Evolutionary conservation across 331 rosid genomes (phyloP).

Genomic region (Malus hybrid): DNA sequence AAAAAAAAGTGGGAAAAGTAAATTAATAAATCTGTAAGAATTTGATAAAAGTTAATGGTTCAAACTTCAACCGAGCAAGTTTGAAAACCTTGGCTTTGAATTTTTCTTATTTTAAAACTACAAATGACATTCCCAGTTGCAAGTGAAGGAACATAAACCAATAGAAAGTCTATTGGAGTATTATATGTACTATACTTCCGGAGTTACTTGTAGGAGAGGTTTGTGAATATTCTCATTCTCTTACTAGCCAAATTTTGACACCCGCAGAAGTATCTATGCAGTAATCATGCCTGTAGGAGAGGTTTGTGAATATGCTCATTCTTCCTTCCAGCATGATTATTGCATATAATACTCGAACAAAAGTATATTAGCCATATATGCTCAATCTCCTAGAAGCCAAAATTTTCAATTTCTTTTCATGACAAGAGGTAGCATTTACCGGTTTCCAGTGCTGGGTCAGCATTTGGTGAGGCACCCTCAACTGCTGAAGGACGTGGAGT

Average conservation of each 20-base stretch:
- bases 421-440: conserved; percentile 18
- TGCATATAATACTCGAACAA: no score
- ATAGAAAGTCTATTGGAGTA: background rate
- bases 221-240: no score
- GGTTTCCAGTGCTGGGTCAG: conserved; percentile 30
- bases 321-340: no score
- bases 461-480: conserved; percentile 25
- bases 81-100: background rate
- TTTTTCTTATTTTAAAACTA: background rate
- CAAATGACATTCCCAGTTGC: background rate
- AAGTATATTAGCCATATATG: no score
- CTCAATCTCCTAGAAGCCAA: no score
- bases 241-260: no score
- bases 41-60: background rate
- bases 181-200: no score
- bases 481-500: conserved; percentile 26
- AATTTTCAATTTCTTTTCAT: background rate
- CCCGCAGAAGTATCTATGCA: no score
- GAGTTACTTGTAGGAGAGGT: no score
- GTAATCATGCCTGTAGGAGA: no score
- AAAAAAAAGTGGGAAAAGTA: background rate
- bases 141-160: background rate
- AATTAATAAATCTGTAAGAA: background rate
- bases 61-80: background rate
- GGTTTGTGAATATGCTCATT: no score